Conservation (phyloP, 306 rosid species). For the Castanea crenata region DNA sequence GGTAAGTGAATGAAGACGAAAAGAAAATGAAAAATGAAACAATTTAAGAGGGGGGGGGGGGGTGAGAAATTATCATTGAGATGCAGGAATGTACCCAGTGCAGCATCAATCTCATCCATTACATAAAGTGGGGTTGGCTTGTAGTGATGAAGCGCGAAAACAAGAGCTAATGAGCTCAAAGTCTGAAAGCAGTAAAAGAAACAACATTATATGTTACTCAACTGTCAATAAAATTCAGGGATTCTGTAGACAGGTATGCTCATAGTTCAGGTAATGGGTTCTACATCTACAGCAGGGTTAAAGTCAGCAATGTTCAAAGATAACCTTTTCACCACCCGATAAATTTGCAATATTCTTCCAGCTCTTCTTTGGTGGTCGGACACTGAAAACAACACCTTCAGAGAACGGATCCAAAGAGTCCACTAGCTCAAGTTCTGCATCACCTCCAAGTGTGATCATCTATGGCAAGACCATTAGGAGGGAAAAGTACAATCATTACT, state of each 20-base stretch:
- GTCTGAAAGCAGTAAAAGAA: constrained; percentile 57
- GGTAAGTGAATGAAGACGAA: constrained; percentile 15
- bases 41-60: neutral
- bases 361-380: constrained; percentile 97
- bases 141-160: constrained; percentile 96
- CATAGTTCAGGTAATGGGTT: neutral
- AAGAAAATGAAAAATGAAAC: neutral
- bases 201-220: constrained; percentile 4
- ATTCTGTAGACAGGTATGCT: neutral
- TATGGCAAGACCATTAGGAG: constrained; percentile 20
- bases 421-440: constrained; percentile 96
- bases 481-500: neutral
- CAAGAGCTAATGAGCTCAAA: constrained; percentile 95
- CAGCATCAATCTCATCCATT: constrained; percentile 99
- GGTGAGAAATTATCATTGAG: neutral
- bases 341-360: constrained; percentile 98
- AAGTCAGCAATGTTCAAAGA: neutral
- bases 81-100: constrained; percentile 54
- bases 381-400: constrained; percentile 98
- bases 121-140: constrained; percentile 97
- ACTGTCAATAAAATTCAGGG: neutral
- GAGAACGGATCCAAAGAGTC: constrained; percentile 98
- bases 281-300: neutral
- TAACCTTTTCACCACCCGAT: constrained; percentile 98
- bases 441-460: constrained; percentile 99